Base-by-base conservation (phyloP, 1,139 yeast species). In the Geotrichum citri-aurantii region DNA sequence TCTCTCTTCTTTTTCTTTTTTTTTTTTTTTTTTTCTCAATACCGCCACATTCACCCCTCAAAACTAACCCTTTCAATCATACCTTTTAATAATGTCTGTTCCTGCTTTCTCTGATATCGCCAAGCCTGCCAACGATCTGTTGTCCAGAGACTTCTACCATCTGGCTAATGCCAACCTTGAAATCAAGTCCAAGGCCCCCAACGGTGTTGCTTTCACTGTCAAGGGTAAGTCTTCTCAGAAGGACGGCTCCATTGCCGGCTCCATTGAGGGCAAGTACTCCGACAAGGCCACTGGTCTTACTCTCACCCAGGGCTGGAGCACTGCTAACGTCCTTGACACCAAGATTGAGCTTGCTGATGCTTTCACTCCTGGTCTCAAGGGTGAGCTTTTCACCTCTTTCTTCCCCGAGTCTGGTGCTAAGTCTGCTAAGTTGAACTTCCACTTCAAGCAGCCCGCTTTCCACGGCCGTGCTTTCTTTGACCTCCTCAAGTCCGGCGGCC, bases 271-370 rank as follows among this genome's bases (percentile, higher is more conserved):
- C 70, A 90, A 89, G 81, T 89, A 87, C 81, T 79, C 88, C 65
- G 99, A 95, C 84, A 91, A 91, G 82, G 82, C 92, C 65, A 81
- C 95, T 65, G 98, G 98, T 65, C 81, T 93, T 73, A 85, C 97
- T 67, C 80, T 93, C 73, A 90, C 97, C 68, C 98, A 93, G 81
- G 96, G 97, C 72, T 92, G 98, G 97, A 86, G 91, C 80, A 89
- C 96, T 69, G 87, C 96, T 76, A 93, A 93, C 77, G 82, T 88
- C 66, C 81, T 93, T 74, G 88, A 85, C 81, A 89, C 98, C 79
- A 92, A 90, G 83, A 82, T 93, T 69, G 98, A 92, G 81, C 82
- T 93, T 72, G 83, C 86, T 65, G 96, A 92, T 77, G 88, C 91
- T 69, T 83, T 92, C 77, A 88, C 97, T 65, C 96, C 96, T 69